These are phyloP conservation scores for Kuraishia floccosa DNA, from an alignment of 805 yeast genomes.

Conservation along the genomic window DNA sequence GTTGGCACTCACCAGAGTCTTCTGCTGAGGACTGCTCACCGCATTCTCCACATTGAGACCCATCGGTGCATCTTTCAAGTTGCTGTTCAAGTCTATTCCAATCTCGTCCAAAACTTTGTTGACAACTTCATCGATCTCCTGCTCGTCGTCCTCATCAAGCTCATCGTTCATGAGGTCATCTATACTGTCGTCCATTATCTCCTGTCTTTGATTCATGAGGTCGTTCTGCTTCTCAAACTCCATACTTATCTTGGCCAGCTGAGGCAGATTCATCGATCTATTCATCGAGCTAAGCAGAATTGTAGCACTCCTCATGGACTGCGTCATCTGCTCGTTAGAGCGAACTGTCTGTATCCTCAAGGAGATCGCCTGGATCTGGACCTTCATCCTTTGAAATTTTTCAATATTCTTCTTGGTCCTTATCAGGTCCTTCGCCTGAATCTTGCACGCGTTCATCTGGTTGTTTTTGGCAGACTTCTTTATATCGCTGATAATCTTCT, in stretches of 20 bases:
- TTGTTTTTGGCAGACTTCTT: conserved; percentile 87
- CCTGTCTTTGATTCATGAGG: conserved; percentile 97
- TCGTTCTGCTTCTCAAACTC: conserved; percentile 93
- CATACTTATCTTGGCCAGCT: conserved; percentile 80
- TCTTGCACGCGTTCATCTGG: conserved; percentile 80
- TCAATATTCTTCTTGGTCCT: conserved; percentile 76
- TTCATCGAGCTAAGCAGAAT: conserved; percentile 79
- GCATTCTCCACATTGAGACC: conserved; percentile 6
- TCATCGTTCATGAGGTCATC: conserved; percentile 95
- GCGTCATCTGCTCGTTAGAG: conserved; percentile 90
- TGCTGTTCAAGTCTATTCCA: conserved; percentile 69
- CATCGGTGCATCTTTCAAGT: conserved; percentile 33
- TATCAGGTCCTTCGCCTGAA: conserved; percentile 91
- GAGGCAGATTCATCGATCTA: conserved; percentile 82
- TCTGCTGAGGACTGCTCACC: conserved; percentile 23
- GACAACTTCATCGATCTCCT: conserved; percentile 85
- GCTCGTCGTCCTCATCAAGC: conserved; percentile 67
- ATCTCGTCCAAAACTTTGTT: conserved; percentile 90
- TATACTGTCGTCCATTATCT: conserved; percentile 96
- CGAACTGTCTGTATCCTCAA: conserved; percentile 87
- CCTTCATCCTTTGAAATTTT: conserved; percentile 88
- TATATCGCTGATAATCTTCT: conserved; percentile 74
- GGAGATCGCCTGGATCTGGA: conserved; percentile 91
- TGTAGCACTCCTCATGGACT: conserved; percentile 91
- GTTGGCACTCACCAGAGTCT: conserved; percentile 11